Evolutionary conservation across 163 green algal genomes (phyloP), one percentile per base, ranked within the genome.

Genomic region (Picocystis sp.): DNA sequence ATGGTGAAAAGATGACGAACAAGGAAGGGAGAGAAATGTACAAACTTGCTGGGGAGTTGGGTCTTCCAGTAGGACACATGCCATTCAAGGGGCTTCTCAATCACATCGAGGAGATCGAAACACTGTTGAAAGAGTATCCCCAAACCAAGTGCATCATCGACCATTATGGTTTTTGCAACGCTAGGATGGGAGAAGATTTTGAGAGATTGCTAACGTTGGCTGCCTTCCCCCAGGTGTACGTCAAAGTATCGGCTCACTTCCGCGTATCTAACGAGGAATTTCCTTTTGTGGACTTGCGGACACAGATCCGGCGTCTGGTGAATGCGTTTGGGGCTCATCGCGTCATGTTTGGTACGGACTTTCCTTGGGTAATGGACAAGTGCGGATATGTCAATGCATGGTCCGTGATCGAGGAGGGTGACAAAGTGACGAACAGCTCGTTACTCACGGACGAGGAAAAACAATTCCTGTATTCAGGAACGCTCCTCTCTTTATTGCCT

Each of bases 131-230:
- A 11, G 55, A 58, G 15, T 77, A 59, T 50, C 76, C 76, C 3
- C 17, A 60, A 21, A 82, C 74, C 12, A 62, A 50, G 19, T 72
- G 79, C 17, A 70, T 84, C 29, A 64, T 84, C 8, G 76, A 84
- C 60, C 76, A 84, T 54, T 79, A 78, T 56, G 76, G 71, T 0
- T 84, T 84, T 53, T 76, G 65, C 56, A 75, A 72, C 38, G 53
- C 50, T 25, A 61, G 10, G 10, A 22, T 58, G n/a, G 21, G 38
- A 14, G 52, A 71, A 33, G 64, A 69, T 38, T 76, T 64, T 64
- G n/a, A 51, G 51, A 42, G 19, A 50, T 56, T 76, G 21, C 55
- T 71, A 17, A 45, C 8, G 3, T 42, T 79, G 22, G 58, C 70
- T 38, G 63, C 62, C 25, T 72, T 64, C 52, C 64, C 64, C 10